phyloP scores from a whole-genome alignment of 228 moss, liverwort and hornwort genomes.

The Sphagnum magellanicum region DNA sequence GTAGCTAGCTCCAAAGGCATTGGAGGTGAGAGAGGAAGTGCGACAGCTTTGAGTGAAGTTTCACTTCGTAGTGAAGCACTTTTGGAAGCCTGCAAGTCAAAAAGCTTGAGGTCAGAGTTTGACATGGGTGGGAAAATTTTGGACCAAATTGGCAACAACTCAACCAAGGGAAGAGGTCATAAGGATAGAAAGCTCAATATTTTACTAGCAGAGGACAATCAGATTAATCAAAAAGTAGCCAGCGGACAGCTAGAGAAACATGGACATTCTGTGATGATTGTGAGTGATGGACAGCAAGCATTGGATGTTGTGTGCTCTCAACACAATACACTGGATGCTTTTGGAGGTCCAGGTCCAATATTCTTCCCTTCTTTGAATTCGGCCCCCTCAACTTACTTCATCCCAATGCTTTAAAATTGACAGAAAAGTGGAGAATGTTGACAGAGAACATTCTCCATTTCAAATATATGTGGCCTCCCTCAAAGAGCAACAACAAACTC shows the following conservation, averaged over 20 bases:
- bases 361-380: neutral
- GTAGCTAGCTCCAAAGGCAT: constrained; percentile 3
- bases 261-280: constrained; percentile 63
- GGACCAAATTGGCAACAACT: neutral
- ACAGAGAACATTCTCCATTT: too few relatives aligned
- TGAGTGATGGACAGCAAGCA: constrained; percentile 81
- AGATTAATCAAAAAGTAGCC: constrained; percentile 88
- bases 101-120: neutral
- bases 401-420: neutral
- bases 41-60: constrained; percentile 1
- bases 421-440: neutral
- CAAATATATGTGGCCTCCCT: too few relatives aligned
- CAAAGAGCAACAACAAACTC: too few relatives aligned
- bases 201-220: constrained; percentile 66
- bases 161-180: constrained; percentile 25
- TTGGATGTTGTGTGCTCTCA: constrained; percentile 38
- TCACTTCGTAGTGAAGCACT: neutral
- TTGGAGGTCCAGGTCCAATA: constrained; percentile 81
- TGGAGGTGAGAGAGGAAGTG: constrained; percentile 31
- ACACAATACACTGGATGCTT: constrained; percentile 67
- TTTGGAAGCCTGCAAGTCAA: too few relatives aligned
- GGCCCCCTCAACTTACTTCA: neutral
- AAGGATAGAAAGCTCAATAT: neutral
- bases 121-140: neutral
- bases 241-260: constrained; percentile 77